Conservation (phyloP, 148 eudicot species). For the Rhododendron mucronatum region DNA sequence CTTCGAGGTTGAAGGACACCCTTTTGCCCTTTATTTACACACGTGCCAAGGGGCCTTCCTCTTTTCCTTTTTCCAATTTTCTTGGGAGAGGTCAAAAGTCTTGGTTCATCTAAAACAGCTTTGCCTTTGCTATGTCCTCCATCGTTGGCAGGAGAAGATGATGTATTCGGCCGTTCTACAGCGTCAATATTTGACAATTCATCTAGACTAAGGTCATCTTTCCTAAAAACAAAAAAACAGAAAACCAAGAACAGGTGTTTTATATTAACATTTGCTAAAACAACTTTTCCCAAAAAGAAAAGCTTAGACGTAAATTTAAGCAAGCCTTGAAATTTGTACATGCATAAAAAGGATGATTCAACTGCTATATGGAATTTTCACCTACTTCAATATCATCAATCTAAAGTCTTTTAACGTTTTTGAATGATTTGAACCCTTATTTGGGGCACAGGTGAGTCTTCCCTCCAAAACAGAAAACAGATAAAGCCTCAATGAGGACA, state of each 20-base stretch:
- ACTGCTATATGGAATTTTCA: not conserved
- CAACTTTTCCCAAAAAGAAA: not conserved
- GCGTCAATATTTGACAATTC: conserved; percentile 17
- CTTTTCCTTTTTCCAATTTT: conserved; percentile 48
- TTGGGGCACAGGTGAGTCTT: not conserved
- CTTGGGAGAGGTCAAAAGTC: conserved; percentile 16
- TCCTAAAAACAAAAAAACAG: not conserved
- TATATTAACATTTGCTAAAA: not conserved
- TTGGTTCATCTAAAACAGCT: conserved; percentile 9
- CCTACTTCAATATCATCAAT: not conserved
- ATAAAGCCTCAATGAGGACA: not conserved
- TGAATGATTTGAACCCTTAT: not conserved
- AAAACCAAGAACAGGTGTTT: not conserved
- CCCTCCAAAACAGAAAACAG: not conserved
- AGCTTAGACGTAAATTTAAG: not conserved
- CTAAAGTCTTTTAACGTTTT: not conserved
- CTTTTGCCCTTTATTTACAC: conserved; percentile 30
- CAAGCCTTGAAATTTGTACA: not conserved
- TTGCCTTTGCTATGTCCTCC: conserved; percentile 20
- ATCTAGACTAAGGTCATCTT: conserved; percentile 14
- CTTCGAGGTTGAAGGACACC: conserved; percentile 44
- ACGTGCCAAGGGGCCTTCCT: conserved; percentile 45
- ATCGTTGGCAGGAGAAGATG: conserved; percentile 27
- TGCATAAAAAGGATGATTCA: not conserved
- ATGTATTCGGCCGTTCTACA: conserved; percentile 8